These are phyloP conservation scores for Chaetomiaceae sp. DNA, from an alignment of 2,329 filamentous ascomycete species.

Conservation along the genomic window DNA sequence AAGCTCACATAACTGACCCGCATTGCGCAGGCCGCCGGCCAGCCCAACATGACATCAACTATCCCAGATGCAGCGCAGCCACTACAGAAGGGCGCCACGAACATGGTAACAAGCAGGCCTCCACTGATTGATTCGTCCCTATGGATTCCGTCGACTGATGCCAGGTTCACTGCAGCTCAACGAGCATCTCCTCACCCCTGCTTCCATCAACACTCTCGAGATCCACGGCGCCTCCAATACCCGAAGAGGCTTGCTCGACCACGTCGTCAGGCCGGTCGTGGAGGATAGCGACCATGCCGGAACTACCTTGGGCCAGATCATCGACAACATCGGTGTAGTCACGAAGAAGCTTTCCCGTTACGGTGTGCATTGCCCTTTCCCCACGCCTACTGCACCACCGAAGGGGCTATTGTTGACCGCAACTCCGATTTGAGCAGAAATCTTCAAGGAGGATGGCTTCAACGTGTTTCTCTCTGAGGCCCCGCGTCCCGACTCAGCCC, in stretches of 20 bases:
- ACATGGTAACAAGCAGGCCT: conserved; percentile 11
- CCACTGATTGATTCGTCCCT: too few species aligned
- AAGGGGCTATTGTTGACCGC: not conserved
- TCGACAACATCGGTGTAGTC: conserved; percentile 63
- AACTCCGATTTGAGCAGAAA: conserved; percentile 52
- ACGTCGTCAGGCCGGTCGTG: conserved; percentile 71
- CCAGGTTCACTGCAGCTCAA: conserved; percentile 50
- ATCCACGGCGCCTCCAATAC: conserved; percentile 79
- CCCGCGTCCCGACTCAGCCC: conserved; percentile 56
- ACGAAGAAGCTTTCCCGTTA: conserved; percentile 73
- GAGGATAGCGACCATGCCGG: conserved; percentile 57
- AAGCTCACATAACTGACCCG: not conserved
- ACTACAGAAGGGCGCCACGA: conserved; percentile 3
- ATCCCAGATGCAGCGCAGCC: not conserved
- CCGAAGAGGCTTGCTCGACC: conserved; percentile 75
- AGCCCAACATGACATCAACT: conserved; percentile 3
- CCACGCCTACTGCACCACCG: not conserved
- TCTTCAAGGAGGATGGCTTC: conserved; percentile 78
- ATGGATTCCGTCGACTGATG: not conserved
- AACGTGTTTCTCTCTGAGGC: conserved; percentile 77
- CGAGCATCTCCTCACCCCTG: conserved; percentile 78
- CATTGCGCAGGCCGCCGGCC: conserved; percentile 9
- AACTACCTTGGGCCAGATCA: conserved; percentile 74
- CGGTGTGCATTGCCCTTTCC: conserved; percentile 47
- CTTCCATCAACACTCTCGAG: conserved; percentile 79